Percentiles rank a stretch among this genome's conserved stretches.
These are phyloP conservation scores for Entamoeba moshkovskii DNA, from an alignment of 208 protist genomes.

Conservation along the genomic window DNA sequence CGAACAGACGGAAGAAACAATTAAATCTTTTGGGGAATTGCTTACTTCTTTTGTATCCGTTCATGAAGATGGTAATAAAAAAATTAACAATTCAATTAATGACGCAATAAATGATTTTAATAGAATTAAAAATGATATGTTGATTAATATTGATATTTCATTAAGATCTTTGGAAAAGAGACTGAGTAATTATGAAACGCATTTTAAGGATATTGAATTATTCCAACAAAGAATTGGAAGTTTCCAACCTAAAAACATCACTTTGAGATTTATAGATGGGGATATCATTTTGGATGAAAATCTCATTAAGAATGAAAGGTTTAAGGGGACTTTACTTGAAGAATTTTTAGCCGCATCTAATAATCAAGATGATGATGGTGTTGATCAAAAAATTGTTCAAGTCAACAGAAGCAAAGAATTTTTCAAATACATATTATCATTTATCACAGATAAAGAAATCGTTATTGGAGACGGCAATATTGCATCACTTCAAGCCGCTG, in stretches of 20 bases:
- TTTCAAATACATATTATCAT: not conserved
- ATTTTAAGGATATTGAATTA: not conserved
- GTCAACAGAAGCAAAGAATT: not conserved
- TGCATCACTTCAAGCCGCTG: not conserved
- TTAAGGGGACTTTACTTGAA: not conserved
- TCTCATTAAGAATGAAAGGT: not conserved
- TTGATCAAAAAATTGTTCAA: not conserved
- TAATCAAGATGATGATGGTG: not conserved
- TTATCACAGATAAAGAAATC: not conserved
- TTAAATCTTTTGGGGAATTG: not conserved
- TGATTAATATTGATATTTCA: not conserved
- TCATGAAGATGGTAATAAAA: not conserved
- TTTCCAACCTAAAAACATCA: not conserved
- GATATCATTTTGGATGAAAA: not conserved
- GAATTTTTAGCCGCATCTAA: not conserved
- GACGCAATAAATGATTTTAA: not conserved
- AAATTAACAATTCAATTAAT: not conserved
- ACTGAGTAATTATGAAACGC: not conserved
- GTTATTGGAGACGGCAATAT: not conserved
- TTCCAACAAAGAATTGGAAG: not conserved
- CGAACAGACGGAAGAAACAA: not conserved
- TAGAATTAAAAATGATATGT: not conserved
- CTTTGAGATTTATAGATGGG: not conserved
- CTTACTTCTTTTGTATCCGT: not conserved
- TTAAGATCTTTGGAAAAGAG: not conserved